Evolutionary conservation across 31 red algal species (phyloP).

Genomic region (Odonthalia washingtoniensis): DNA sequence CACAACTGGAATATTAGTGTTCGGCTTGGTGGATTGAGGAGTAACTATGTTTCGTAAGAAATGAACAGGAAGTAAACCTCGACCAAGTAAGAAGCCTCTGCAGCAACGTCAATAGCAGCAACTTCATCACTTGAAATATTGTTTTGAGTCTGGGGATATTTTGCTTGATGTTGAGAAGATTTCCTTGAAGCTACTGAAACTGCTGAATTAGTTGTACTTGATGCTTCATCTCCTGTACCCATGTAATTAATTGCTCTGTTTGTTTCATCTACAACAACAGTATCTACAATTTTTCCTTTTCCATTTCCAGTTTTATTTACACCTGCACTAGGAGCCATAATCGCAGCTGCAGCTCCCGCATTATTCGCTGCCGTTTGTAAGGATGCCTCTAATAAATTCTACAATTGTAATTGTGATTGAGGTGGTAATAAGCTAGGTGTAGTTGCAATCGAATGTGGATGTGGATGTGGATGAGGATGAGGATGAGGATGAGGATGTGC

Average conservation of each 20-base stretch:
- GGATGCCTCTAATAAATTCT: no score
- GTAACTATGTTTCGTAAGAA: conserved; percentile 1
- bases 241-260: background rate
- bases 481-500: conserved; percentile 12
- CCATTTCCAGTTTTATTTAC: background rate
- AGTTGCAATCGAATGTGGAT: conserved; percentile 24
- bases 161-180: background rate
- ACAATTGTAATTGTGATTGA: background rate
- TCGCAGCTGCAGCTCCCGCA: no score
- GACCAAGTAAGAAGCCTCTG: conserved; percentile 43
- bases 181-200: background rate
- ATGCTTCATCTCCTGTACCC: background rate
- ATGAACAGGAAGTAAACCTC: conserved; percentile 21
- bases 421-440: conserved; percentile 18
- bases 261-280: background rate
- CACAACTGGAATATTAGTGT: no score
- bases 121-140: background rate
- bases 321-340: no score
- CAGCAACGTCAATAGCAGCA: conserved; percentile 47
- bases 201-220: background rate
- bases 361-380: no score
- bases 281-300: conserved; percentile 7
- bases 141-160: conserved; percentile 12
- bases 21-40: no score
- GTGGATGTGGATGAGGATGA: conserved; percentile 8